Percentiles rank a stretch among this genome's conserved stretches.
phyloP scores from a whole-genome alignment of 257 asterid genomes.

The Gentiana dahurica region DNA sequence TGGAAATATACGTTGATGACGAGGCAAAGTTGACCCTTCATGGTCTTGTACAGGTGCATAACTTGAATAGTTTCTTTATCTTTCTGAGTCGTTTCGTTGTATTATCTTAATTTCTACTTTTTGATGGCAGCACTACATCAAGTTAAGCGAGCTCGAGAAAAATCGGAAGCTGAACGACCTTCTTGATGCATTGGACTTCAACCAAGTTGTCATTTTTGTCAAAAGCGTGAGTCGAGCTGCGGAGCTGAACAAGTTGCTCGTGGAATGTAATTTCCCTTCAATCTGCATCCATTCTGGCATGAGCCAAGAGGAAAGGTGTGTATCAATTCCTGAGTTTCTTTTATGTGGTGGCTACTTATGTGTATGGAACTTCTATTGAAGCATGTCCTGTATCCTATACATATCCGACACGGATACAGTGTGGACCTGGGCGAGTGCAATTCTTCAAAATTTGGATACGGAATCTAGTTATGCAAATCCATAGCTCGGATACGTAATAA shows the following conservation, averaged over 20 bases:
- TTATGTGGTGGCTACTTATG: no score
- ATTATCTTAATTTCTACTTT: slow-evolving; percentile 4
- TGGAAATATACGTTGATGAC: slow-evolving; percentile 95
- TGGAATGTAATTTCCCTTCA: slow-evolving; percentile 81
- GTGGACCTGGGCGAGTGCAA: no score
- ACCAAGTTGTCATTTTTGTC: slow-evolving; percentile 84
- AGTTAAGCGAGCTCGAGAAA: slow-evolving; percentile 72
- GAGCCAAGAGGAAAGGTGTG: slow-evolving; percentile 88
- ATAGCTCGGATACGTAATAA: no score
- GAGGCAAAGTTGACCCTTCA: slow-evolving; percentile 92
- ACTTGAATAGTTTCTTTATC: not conserved
- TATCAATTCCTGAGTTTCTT: no score
- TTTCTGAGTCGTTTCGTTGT: slow-evolving; percentile 2
- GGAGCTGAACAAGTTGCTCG: slow-evolving; percentile 77
- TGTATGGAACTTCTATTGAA: no score
- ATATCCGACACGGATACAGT: no score
- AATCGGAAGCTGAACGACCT: slow-evolving; percentile 79
- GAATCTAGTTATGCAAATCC: no score
- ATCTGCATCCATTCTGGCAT: slow-evolving; percentile 92
- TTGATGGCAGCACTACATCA: slow-evolving; percentile 76
- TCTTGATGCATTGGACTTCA: slow-evolving; percentile 85
- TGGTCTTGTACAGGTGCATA: slow-evolving; percentile 78
- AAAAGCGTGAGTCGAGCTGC: slow-evolving; percentile 84
- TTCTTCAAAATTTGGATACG: no score
- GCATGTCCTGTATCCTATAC: no score